A percentile compares a stretch with the other conserved stretches of the same genome.
phyloP scores from a whole-genome alignment of 2,329 filamentous ascomycete species.

The Cercospora zeae-maydis region DNA sequence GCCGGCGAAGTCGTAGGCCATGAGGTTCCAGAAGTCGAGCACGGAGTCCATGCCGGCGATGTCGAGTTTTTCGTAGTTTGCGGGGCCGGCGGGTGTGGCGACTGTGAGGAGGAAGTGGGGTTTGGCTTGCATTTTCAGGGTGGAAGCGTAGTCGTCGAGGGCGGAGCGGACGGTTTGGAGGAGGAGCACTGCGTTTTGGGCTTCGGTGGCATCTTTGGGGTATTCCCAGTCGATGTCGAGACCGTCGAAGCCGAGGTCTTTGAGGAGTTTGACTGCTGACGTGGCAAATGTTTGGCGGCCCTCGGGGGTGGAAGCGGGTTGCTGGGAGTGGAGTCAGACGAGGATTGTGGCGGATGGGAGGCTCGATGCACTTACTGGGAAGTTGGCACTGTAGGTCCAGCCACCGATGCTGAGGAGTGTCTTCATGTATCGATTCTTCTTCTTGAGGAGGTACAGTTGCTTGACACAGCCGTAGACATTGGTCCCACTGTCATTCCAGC shows the following conservation, averaged over 20 bases:
- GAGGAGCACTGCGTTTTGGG: slow-evolving; percentile 39
- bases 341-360: neutral
- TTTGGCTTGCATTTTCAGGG: slow-evolving; percentile 26
- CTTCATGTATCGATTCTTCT: slow-evolving; percentile 71
- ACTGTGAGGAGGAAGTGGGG: slow-evolving; percentile 46
- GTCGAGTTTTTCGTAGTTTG: slow-evolving; percentile 44
- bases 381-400: slow-evolving; percentile 76
- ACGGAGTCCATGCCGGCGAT: slow-evolving; percentile 41
- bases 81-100: slow-evolving; percentile 43
- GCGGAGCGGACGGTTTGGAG: slow-evolving; percentile 39
- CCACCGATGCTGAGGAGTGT: slow-evolving; percentile 79
- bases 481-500: slow-evolving; percentile 59
- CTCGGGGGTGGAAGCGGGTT: slow-evolving; percentile 59
- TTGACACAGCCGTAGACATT: slow-evolving; percentile 77
- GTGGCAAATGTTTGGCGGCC: slow-evolving; percentile 65
- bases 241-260: slow-evolving; percentile 69
- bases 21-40: slow-evolving; percentile 50
- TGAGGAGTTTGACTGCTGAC: slow-evolving; percentile 69
- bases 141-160: slow-evolving; percentile 41
- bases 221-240: slow-evolving; percentile 52
- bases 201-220: slow-evolving; percentile 40
- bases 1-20: slow-evolving; percentile 61
- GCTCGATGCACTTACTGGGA: slow-evolving; percentile 47
- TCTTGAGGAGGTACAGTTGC: slow-evolving; percentile 72
- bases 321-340: slow-evolving; percentile 8